Base-by-base conservation (phyloP, 2,329 filamentous ascomycete species). In the Ploettnerulaceae sp. region DNA sequence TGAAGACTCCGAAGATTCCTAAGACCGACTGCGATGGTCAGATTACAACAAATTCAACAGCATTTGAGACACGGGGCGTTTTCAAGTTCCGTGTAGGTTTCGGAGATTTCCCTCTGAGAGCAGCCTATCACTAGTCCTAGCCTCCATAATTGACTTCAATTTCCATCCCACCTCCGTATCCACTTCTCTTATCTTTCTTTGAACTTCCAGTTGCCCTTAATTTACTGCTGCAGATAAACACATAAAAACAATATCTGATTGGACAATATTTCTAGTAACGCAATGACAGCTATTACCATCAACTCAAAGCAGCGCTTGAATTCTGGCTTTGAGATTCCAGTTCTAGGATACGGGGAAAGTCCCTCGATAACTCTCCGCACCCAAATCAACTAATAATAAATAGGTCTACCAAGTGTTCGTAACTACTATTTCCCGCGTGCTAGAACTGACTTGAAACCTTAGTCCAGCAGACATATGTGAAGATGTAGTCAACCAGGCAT, bases 281-380 rank as follows among this genome's bases (percentile, higher is more conserved):
- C 31, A 31, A 74, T 74, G 71, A 56, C 69, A 12, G 61, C 60
- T 24, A 57, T 76, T 8, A 64, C 64, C 14, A 69, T 76, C 7
- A 76, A 69, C 21, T 69, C 76, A 40, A 70, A 67, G 43, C 59
- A 61, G 22, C 55, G 47, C 4, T 51, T 82, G 65, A 73, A 74
- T 43, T 81, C 78, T 12, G 79, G 79, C 31, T 72, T 80, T 61
- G 73, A 80, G 14, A 82, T 83, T 32, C 79, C 79, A 7, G 56
- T 73, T 6, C 65, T 83, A 1, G 79, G 78, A 24, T 82, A 74
- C 60, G 79, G 77, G 14, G 73, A 78, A 62, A 61, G 71, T 64
- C 8, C 9, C 20, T 31, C 21, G 20, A 26, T 38, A 14, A 15
- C 5, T 20, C 35, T 3, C 3, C 15, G 36, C 18, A 26, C 8